Evolutionary conservation across 225 moss, liverwort and hornwort genomes (phyloP), one percentile per base, ranked within the genome.

Genomic region (Physcomitrellopsis africana): DNA sequence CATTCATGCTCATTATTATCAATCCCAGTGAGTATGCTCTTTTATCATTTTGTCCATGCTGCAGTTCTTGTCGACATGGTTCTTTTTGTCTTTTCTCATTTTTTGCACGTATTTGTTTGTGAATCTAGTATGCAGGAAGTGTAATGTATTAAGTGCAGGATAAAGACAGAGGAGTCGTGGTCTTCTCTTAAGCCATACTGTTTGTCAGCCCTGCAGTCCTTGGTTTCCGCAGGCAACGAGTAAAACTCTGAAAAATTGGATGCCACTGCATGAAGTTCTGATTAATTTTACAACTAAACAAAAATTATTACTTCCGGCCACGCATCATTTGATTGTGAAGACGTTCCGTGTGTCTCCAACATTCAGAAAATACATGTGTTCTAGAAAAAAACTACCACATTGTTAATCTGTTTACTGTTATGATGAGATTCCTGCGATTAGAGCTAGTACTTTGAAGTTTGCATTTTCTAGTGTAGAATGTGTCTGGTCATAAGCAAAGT

Each of bases 21-120:
- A 94, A 94, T 80, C 96, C 96, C 55, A 96, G 96, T 96, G 94
- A 96, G 94, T 94, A 96, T 94, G 96, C 88, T 61, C 91, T 84
- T 82, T 29, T 29, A 4, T 29, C 29, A 29, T 29, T 29, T 29
- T 29, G 29, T 29, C 4, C 29, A 29, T 29, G 2, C 4, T 29
- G 29, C 29, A 29, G 29, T 29, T 2, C 4, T 29, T 29, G 2
- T 4, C 4, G 2, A 1, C 2, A 1, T 29, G 29, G 4, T 1
- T 29, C 4, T 29, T 29, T 29, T 29, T 29, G 29, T 29, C 4
- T 29, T 29, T 77, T 2, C 29, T n/a, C n/a, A n/a, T n/a, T 29
- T 29, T 29, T 29, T 12, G 54, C 23, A 64, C 48, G n/a, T 24
- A 51, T 29, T 4, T 65, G 3, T 20, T 23, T 63, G 10, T 37